Percentiles rank a stretch among this genome's conserved stretches.
Evolutionary conservation across 345 rosid genomes (phyloP).

Genomic region (Pistacia vera): DNA sequence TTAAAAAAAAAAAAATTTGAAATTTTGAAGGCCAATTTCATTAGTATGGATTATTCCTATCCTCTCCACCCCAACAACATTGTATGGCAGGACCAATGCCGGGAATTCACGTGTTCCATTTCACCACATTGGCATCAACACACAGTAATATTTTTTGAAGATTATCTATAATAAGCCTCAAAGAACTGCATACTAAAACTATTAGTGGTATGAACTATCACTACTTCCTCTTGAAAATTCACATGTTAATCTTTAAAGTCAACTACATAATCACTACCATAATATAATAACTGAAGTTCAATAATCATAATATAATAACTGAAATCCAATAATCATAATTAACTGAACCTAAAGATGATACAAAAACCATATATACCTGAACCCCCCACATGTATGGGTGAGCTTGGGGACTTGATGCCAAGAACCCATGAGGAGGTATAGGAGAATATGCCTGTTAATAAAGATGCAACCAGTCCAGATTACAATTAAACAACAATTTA

Average conservation of each 20-base stretch:
- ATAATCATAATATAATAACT: no score
- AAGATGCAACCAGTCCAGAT: constrained; percentile 21
- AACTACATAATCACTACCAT: background rate
- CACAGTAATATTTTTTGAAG: background rate
- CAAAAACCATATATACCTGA: constrained; percentile 58
- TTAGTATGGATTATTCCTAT: background rate
- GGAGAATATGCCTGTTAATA: constrained; percentile 81
- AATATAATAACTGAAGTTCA: no score
- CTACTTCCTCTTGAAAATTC: background rate
- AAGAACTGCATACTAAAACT: background rate
- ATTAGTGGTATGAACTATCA: background rate
- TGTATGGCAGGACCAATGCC: background rate
- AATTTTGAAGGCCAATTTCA: background rate
- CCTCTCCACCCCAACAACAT: background rate
- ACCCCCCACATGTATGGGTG: constrained; percentile 99
- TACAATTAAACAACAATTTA: constrained; percentile 21
- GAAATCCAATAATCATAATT: background rate
- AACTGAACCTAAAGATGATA: background rate
- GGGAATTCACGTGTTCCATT: background rate
- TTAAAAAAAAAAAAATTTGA: background rate
- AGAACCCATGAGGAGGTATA: constrained; percentile 90
- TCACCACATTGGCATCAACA: background rate
- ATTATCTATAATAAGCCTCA: background rate
- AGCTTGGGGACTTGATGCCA: constrained; percentile 97
- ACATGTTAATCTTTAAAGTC: background rate